Evolutionary conservation across 257 asterid genomes (phyloP).

Genomic region (Verbascum thapsus): DNA sequence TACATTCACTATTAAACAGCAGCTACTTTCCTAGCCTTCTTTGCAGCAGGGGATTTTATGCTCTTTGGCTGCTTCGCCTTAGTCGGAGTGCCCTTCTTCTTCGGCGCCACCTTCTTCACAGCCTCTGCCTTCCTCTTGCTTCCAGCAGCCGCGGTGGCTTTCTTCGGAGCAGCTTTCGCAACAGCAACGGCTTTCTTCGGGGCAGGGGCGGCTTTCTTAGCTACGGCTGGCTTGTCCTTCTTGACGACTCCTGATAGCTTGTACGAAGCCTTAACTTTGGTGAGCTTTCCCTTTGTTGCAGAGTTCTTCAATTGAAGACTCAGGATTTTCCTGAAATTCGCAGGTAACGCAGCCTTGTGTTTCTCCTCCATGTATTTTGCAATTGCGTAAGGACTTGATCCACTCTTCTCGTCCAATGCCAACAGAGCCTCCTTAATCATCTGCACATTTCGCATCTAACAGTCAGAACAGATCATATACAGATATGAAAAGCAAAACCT

Average conservation of each 20-base stretch:
- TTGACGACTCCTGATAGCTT: constrained; percentile 51
- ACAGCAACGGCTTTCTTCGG: constrained; percentile 14
- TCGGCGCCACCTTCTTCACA: constrained; percentile 33
- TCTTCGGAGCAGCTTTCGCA: not conserved
- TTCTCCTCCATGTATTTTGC: constrained; percentile 75
- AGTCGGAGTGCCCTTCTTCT: constrained; percentile 50
- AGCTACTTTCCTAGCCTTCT: constrained; percentile 49
- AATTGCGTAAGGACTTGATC: constrained; percentile 75
- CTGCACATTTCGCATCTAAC: constrained; percentile 35
- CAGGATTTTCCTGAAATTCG: constrained; percentile 63
- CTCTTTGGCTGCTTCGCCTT: constrained; percentile 64
- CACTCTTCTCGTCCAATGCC: constrained; percentile 59
- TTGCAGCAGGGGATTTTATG: constrained; percentile 62
- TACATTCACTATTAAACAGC: constrained; percentile 23
- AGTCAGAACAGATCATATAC: no score
- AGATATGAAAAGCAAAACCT: no score
- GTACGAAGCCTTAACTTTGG: constrained; percentile 72
- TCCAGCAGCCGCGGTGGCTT: constrained; percentile 26
- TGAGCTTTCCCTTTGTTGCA: constrained; percentile 58
- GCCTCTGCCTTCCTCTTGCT: constrained; percentile 39
- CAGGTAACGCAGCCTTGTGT: constrained; percentile 58
- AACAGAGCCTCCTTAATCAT: constrained; percentile 73
- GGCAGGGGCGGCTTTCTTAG: constrained; percentile 19
- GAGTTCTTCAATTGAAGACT: constrained; percentile 70
- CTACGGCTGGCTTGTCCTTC: constrained; percentile 29